Conservation (phyloP, 23 red algal genomes). For the Gracilaria vermiculophylla region DNA sequence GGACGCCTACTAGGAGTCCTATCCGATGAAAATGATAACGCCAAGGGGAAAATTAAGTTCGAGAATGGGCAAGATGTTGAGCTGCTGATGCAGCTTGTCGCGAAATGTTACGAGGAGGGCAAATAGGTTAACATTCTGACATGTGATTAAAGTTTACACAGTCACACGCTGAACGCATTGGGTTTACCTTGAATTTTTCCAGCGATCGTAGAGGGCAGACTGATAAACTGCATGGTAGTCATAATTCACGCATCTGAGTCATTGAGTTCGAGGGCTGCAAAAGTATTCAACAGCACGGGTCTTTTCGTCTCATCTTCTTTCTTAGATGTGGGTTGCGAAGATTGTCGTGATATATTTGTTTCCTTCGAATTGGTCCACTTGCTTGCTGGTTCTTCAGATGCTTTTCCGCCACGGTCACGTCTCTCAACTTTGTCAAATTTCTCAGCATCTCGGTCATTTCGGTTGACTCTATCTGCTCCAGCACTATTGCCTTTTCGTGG, state of each 20-base stretch:
- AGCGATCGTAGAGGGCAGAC: not conserved
- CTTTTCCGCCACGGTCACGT: not conserved
- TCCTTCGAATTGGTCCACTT: constrained; percentile 12
- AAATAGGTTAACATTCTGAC: constrained; percentile 17
- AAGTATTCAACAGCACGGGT: constrained; percentile 43
- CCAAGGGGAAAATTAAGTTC: constrained; percentile 51
- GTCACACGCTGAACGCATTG: not conserved
- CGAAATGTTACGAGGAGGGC: constrained; percentile 49
- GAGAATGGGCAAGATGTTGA: constrained; percentile 13
- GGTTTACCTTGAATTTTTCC: not conserved
- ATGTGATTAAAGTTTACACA: constrained; percentile 18
- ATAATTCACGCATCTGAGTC: constrained; percentile 28
- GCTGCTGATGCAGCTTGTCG: constrained; percentile 44
- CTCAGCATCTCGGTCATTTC: not conserved
- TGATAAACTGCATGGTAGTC: not conserved
- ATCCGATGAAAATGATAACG: constrained; percentile 3
- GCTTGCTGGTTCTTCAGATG: not conserved
- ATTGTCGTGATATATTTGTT: not conserved
- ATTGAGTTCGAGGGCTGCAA: constrained; percentile 45
- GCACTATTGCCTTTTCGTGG: not conserved
- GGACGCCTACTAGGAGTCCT: constrained; percentile 30
- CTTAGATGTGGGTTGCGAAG: constrained; percentile 1
- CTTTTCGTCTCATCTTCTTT: constrained; percentile 38
- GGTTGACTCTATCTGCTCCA: not conserved
- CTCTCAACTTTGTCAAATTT: constrained; percentile 14